Evolutionary conservation across 1,284 basidiomycete genomes (phyloP).

Genomic region (Irpex sp.): DNA sequence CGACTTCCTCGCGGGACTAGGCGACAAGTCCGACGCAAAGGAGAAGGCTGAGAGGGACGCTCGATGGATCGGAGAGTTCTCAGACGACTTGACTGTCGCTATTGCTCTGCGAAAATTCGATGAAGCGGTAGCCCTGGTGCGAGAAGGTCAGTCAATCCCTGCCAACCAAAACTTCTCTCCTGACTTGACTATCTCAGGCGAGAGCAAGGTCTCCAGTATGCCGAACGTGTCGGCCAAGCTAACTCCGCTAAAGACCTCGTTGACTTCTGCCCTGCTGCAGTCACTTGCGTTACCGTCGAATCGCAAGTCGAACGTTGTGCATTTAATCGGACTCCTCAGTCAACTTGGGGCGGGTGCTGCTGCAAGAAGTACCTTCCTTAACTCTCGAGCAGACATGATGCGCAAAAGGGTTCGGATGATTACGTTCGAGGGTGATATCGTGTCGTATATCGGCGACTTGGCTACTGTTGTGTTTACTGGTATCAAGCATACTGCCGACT

Average conservation of each 20-base stretch:
- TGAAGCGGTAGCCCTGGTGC: slow-evolving; percentile 79
- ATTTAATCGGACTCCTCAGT: slow-evolving; percentile 69
- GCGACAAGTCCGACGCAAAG: slow-evolving; percentile 54
- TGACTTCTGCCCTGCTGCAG: slow-evolving; percentile 71
- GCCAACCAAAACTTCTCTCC: neutral
- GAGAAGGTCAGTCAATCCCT: slow-evolving; percentile 56
- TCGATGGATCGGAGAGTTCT: slow-evolving; percentile 86
- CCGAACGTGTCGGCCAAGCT: slow-evolving; percentile 60
- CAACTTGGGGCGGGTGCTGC: slow-evolving; percentile 77
- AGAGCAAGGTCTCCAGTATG: slow-evolving; percentile 56
- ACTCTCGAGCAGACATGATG: slow-evolving; percentile 76
- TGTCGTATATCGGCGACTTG: slow-evolving; percentile 77
- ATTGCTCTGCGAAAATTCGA: slow-evolving; percentile 91
- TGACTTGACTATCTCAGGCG: slow-evolving; percentile 38
- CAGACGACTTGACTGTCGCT: slow-evolving; percentile 88
- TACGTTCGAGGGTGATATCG: slow-evolving; percentile 88
- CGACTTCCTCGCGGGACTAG: slow-evolving; percentile 70
- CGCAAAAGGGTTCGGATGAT: slow-evolving; percentile 79
- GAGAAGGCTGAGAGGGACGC: slow-evolving; percentile 76
- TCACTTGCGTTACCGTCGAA: slow-evolving; percentile 75
- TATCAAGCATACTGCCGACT: slow-evolving; percentile 95
- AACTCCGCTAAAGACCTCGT: slow-evolving; percentile 61
- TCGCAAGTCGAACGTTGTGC: slow-evolving; percentile 74
- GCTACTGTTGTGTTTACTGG: slow-evolving; percentile 84
- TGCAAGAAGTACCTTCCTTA: slow-evolving; percentile 82